A percentile compares a stretch with the other conserved stretches of the same genome.
phyloP scores from a whole-genome alignment of 2,329 filamentous ascomycete species.

The Aspergillus fijiensis region DNA sequence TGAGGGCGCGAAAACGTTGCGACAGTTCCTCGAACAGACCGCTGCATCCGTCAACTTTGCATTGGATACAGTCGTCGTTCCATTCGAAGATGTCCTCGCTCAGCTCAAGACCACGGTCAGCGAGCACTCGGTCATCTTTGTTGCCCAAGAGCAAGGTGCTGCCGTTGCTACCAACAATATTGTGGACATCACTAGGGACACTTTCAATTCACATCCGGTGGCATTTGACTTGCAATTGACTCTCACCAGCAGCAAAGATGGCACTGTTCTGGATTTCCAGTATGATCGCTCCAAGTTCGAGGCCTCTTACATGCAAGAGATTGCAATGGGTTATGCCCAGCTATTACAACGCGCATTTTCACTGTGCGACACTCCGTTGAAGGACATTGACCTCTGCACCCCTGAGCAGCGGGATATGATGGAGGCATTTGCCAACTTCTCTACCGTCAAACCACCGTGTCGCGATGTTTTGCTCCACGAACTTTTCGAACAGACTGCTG shows the following conservation, averaged over 20 bases:
- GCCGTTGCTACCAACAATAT: neutral
- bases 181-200: neutral
- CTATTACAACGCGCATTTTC: neutral
- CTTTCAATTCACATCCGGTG: neutral
- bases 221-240: neutral
- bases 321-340: neutral
- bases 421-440: neutral
- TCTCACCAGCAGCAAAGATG: neutral
- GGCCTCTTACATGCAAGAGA: neutral
- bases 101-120: neutral
- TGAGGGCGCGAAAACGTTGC: neutral
- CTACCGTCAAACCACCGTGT: neutral
- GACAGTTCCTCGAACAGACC: neutral
- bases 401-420: neutral
- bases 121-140: neutral
- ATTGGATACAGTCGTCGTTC: neutral
- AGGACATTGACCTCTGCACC: neutral
- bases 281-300: neutral
- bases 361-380: neutral
- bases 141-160: neutral
- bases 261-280: neutral
- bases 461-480: neutral
- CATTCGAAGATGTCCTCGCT: neutral
- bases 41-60: neutral
- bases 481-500: neutral